Evolutionary conservation across 768 basidiomycete genomes (phyloP).

Genomic region (Favolaschia claudopus): DNA sequence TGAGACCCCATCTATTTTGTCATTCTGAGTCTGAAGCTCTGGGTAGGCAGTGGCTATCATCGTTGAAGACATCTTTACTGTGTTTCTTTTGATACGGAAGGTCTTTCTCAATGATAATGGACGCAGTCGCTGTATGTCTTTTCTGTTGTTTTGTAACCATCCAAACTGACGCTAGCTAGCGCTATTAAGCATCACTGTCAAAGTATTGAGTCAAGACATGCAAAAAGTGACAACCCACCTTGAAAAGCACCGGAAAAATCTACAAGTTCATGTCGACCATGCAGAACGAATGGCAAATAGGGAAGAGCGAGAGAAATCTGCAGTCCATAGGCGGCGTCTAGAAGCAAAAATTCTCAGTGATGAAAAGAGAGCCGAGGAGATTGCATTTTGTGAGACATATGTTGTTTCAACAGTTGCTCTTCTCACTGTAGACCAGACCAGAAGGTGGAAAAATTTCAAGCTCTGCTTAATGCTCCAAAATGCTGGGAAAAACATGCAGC

Average conservation of each 20-base stretch:
- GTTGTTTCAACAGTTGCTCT: background rate
- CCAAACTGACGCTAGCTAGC: background rate
- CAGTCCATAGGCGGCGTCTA: background rate
- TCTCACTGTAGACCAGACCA: slow-evolving; percentile 5
- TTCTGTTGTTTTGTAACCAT: background rate
- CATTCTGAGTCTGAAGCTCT: background rate
- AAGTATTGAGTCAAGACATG: slow-evolving; percentile 4
- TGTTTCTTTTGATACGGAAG: slow-evolving; percentile 3
- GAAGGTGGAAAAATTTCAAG: slow-evolving; percentile 18
- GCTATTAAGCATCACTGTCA: background rate
- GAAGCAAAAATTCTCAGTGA: slow-evolving; percentile 6
- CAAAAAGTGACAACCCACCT: slow-evolving; percentile 2
- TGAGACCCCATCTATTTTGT: no score
- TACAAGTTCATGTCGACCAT: slow-evolving; percentile 15
- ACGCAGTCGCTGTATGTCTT: background rate
- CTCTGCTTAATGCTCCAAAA: slow-evolving; percentile 16
- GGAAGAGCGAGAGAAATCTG: background rate
- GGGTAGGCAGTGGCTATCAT: slow-evolving; percentile 6
- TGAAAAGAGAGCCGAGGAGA: slow-evolving; percentile 11
- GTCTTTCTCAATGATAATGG: slow-evolving; percentile 5
- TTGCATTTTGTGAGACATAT: slow-evolving; percentile 7
- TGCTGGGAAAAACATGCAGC: slow-evolving; percentile 22
- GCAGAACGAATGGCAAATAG: slow-evolving; percentile 11
- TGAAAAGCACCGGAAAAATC: slow-evolving; percentile 11
- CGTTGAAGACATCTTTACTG: slow-evolving; percentile 13